Evolutionary conservation across 1,284 basidiomycete species (phyloP).

Genomic region (Exsudoporus floridanus): DNA sequence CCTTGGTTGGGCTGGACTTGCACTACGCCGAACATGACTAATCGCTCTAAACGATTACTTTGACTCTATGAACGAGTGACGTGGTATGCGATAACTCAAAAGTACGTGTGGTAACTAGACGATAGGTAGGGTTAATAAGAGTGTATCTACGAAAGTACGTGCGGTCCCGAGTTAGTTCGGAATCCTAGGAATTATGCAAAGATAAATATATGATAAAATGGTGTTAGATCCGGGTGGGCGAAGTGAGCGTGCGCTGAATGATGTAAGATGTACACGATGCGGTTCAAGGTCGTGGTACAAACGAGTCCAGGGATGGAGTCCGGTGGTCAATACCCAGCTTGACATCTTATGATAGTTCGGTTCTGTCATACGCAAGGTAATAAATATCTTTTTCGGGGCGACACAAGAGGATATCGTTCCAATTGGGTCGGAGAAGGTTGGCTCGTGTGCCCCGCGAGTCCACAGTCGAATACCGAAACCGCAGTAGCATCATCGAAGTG

Average conservation of each 20-base stretch:
- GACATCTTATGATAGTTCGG: slow-evolving; percentile 22
- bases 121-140: slow-evolving; percentile 7
- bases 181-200: slow-evolving; percentile 14
- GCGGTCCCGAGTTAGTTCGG: slow-evolving; percentile 19
- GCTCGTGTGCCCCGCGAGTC: slow-evolving; percentile 48
- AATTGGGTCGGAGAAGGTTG: slow-evolving; percentile 59
- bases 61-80: slow-evolving; percentile 8
- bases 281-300: slow-evolving; percentile 12
- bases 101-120: slow-evolving; percentile 13
- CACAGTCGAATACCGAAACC: slow-evolving; percentile 55
- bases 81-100: slow-evolving; percentile 8
- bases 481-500: slow-evolving; percentile 60
- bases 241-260: slow-evolving; percentile 13
- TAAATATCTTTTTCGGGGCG: slow-evolving; percentile 55
- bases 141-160: slow-evolving; percentile 6
- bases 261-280: slow-evolving; percentile 15
- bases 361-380: slow-evolving; percentile 48
- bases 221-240: neutral
- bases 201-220: slow-evolving; percentile 28
- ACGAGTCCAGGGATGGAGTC: slow-evolving; percentile 10
- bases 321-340: slow-evolving; percentile 30
- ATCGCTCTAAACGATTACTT: neutral
- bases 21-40: neutral
- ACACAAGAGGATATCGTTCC: slow-evolving; percentile 71
- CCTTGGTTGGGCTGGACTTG: neutral